These are phyloP conservation scores for Periconia digitata DNA, from an alignment of 2,329 filamentous ascomycete species.

Conservation along the genomic window DNA sequence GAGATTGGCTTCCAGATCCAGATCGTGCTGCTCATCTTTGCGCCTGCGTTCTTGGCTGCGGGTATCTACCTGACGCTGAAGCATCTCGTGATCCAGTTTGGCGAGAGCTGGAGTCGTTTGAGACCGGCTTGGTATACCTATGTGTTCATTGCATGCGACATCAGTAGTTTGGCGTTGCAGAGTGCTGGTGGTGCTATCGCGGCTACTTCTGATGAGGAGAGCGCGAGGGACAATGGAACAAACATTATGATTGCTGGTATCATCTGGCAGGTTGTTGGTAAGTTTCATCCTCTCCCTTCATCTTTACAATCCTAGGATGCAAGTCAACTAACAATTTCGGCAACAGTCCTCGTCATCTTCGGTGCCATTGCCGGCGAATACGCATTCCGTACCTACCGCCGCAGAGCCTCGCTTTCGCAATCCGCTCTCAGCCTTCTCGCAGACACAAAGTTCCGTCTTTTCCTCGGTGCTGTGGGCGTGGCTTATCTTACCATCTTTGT, in stretches of 20 bases:
- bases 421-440: constrained; percentile 14
- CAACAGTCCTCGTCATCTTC: constrained; percentile 46
- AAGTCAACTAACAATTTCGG: constrained; percentile 14
- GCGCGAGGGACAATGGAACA: constrained; percentile 49
- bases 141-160: constrained; percentile 60
- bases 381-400: constrained; percentile 20
- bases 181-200: constrained; percentile 59
- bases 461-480: constrained; percentile 29
- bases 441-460: constrained; percentile 19
- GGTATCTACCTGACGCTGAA: constrained; percentile 59
- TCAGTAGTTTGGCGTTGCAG: constrained; percentile 59
- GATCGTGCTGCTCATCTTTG: constrained; percentile 59
- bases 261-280: constrained; percentile 56
- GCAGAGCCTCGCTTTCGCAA: constrained; percentile 14
- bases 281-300: constrained; percentile 25
- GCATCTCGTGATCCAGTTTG: constrained; percentile 57
- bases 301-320: not conserved
- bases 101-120: constrained; percentile 32
- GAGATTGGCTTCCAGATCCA: constrained; percentile 52
- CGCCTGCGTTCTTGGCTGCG: constrained; percentile 57
- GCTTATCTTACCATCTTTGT: constrained; percentile 49
- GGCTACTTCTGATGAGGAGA: constrained; percentile 45
- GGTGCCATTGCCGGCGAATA: constrained; percentile 43
- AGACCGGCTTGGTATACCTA: constrained; percentile 52
- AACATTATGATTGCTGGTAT: constrained; percentile 60